Percentiles rank a stretch among this genome's conserved stretches.
Conservation (phyloP, 2,329 filamentous ascomycete genomes). For the Beauveria sp. region DNA sequence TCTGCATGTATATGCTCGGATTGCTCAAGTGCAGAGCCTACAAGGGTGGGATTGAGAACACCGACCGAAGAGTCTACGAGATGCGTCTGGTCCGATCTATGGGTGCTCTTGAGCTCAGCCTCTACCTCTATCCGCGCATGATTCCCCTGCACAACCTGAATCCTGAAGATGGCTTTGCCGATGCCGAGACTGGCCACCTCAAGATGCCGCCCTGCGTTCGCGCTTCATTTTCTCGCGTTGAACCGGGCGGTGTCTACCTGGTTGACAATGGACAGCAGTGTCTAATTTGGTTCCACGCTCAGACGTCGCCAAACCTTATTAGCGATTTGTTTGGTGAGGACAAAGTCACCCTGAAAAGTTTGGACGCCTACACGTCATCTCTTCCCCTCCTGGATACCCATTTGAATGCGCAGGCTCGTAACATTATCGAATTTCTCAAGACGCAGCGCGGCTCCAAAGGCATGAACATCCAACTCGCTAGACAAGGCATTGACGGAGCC, state of each 20-base stretch:
- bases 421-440: conserved; percentile 81
- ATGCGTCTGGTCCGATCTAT: conserved; percentile 85
- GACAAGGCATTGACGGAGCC: conserved; percentile 87
- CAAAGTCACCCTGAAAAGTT: conserved; percentile 57
- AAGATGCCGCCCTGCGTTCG: conserved; percentile 74
- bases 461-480: conserved; percentile 78
- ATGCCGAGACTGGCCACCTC: conserved; percentile 74
- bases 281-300: conserved; percentile 84
- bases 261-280: conserved; percentile 93
- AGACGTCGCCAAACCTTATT: conserved; percentile 87
- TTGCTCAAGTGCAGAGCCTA: conserved; percentile 86
- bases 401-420: conserved; percentile 89
- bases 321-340: conserved; percentile 82
- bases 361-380: conserved; percentile 74
- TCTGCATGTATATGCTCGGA: conserved; percentile 90
- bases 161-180: conserved; percentile 85
- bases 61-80: conserved; percentile 84
- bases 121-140: conserved; percentile 94
- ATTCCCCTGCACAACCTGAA: conserved; percentile 85
- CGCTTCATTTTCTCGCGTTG: conserved; percentile 78
- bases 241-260: conserved; percentile 88
- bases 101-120: conserved; percentile 73
- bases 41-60: conserved; percentile 85
- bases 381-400: conserved; percentile 84
- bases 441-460: conserved; percentile 78